phyloP scores from a whole-genome alignment of 768 basidiomycete genomes.

The Lactarius psammicola region DNA sequence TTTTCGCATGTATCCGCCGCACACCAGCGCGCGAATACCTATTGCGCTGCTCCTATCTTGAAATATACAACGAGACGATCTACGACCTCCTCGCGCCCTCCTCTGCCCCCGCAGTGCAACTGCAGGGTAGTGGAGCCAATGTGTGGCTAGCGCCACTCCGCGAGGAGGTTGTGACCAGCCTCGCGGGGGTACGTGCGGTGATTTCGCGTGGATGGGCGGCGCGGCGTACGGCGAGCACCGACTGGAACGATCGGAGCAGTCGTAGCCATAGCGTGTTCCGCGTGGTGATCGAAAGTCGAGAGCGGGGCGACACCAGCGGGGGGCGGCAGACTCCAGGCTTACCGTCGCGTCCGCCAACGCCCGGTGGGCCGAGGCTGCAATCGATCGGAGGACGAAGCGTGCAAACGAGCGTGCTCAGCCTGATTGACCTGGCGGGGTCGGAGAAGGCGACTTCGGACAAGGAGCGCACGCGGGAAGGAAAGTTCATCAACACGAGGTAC shows the following conservation, averaged over 20 bases:
- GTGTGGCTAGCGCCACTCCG: slow-evolving; percentile 71
- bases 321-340: slow-evolving; percentile 54
- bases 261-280: slow-evolving; percentile 94
- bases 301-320: slow-evolving; percentile 54
- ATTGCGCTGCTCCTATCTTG: slow-evolving; percentile 93
- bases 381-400: slow-evolving; percentile 78
- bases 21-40: slow-evolving; percentile 85
- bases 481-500: slow-evolving; percentile 91
- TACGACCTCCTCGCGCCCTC: slow-evolving; percentile 83
- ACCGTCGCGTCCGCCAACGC: slow-evolving; percentile 44
- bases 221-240: slow-evolving; percentile 90
- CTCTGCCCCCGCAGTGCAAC: slow-evolving; percentile 56
- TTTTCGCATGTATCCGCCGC: slow-evolving; percentile 78
- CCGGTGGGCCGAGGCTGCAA: slow-evolving; percentile 65
- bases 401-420: slow-evolving; percentile 73
- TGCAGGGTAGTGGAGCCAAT: slow-evolving; percentile 63
- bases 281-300: slow-evolving; percentile 87
- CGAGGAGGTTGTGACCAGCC: slow-evolving; percentile 91
- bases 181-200: slow-evolving; percentile 83
- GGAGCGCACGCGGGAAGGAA: slow-evolving; percentile 93
- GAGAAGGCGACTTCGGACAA: slow-evolving; percentile 96
- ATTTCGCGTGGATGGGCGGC: slow-evolving; percentile 83
- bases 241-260: slow-evolving; percentile 97
- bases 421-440: slow-evolving; percentile 95
- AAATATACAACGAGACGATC: slow-evolving; percentile 94